A percentile compares a stretch with the other conserved stretches of the same genome.
Evolutionary conservation across 2,329 filamentous ascomycete species (phyloP).

Genomic region (Parastagonospora avenae): DNA sequence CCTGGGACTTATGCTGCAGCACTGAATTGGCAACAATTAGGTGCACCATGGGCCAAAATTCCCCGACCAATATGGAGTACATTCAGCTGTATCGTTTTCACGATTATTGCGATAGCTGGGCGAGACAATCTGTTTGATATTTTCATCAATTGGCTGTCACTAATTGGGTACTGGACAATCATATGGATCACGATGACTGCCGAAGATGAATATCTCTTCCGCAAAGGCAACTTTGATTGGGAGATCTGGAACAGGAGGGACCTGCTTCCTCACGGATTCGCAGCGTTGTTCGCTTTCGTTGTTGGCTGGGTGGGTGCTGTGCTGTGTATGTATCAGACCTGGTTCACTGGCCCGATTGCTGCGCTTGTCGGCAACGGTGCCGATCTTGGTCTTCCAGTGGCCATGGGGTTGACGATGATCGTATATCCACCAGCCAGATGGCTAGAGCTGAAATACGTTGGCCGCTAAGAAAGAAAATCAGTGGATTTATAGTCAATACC

Average conservation of each 20-base stretch:
- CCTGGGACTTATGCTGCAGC: too few relatives aligned
- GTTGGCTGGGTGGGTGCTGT: slow-evolving; percentile 28
- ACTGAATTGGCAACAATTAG: too few relatives aligned
- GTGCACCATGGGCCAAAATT: too few relatives aligned
- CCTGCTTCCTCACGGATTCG: slow-evolving; percentile 24
- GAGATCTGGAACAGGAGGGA: slow-evolving; percentile 28
- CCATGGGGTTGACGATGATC: slow-evolving; percentile 60
- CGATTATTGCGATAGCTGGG: slow-evolving; percentile 69
- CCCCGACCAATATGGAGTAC: too few relatives aligned
- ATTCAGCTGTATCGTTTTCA: slow-evolving; percentile 22
- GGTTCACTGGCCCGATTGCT: slow-evolving; percentile 27
- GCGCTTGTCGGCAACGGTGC: slow-evolving; percentile 49
- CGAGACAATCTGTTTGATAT: slow-evolving; percentile 61
- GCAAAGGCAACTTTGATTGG: slow-evolving; percentile 23
- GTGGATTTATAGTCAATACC: not conserved
- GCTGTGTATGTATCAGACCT: slow-evolving; percentile 31
- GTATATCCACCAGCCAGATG: slow-evolving; percentile 61
- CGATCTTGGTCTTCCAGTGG: slow-evolving; percentile 60
- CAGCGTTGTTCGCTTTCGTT: slow-evolving; percentile 25
- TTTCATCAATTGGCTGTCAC: slow-evolving; percentile 65
- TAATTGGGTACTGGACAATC: slow-evolving; percentile 40
- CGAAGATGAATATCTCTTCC: slow-evolving; percentile 30
- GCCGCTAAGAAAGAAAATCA: slow-evolving; percentile 9
- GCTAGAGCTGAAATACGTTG: slow-evolving; percentile 49
- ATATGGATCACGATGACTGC: slow-evolving; percentile 30